These are phyloP conservation scores for Calonectria crousiana DNA, from an alignment of 2,329 filamentous ascomycete genomes.

Conservation along the genomic window DNA sequence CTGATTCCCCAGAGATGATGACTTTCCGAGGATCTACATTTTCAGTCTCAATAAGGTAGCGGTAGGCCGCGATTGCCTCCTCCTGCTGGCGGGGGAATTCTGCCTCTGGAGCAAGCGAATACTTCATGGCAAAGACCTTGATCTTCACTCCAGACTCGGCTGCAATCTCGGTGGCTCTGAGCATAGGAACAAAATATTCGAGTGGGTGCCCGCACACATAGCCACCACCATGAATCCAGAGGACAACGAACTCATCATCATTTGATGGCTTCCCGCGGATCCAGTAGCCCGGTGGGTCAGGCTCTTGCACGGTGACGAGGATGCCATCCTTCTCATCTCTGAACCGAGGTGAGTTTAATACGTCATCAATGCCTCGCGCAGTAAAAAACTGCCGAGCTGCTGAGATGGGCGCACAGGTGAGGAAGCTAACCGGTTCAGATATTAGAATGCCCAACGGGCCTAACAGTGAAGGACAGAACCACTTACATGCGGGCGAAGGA, in stretches of 20 bases:
- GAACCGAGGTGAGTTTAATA: neutral
- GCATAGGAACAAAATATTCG: neutral
- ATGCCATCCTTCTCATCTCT: neutral
- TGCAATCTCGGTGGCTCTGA: neutral
- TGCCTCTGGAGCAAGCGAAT: neutral
- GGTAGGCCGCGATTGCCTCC: neutral
- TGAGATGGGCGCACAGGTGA: neutral
- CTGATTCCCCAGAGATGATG: constrained; percentile 8
- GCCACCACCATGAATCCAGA: constrained; percentile 1
- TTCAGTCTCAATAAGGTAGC: constrained; percentile 5
- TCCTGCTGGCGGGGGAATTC: neutral
- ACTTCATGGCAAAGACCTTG: neutral
- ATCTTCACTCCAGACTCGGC: neutral
- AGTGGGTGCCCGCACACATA: neutral
- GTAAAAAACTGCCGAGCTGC: neutral
- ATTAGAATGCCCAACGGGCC: neutral
- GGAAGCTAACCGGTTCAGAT: neutral
- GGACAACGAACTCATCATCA: neutral
- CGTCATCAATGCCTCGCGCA: neutral
- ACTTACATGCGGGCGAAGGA: neutral
- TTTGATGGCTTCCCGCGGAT: constrained; percentile 3
- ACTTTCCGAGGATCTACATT: neutral
- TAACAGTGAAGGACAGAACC: neutral
- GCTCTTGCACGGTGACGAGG: neutral
- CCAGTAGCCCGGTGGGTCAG: neutral